Percentiles rank a stretch among this genome's conserved stretches.
phyloP scores from a whole-genome alignment of 306 rosid genomes.

The Pueraria montana region DNA sequence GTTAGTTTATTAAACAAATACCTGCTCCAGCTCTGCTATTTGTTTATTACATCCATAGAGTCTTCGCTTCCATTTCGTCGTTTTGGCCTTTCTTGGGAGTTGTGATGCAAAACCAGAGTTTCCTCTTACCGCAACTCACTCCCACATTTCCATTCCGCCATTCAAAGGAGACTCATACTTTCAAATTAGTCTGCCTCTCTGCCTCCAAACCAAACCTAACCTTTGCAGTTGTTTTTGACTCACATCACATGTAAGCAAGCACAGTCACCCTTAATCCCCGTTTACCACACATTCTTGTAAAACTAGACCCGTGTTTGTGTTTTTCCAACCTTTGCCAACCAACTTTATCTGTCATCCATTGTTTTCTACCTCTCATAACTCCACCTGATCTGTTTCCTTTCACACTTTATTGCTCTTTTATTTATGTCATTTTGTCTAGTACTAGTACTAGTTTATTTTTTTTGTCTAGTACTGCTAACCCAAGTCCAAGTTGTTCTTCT shows the following conservation, averaged over 20 bases:
- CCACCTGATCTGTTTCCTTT: slow-evolving; percentile 19
- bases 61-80: not conserved
- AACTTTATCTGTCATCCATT: slow-evolving; percentile 25
- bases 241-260: not conserved
- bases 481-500: not conserved
- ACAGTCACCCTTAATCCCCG: not conserved
- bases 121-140: not conserved
- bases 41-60: not conserved
- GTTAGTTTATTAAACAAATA: not conserved
- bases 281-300: not conserved
- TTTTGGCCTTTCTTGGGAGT: not conserved
- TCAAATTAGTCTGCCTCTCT: not conserved
- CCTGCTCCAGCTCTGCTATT: not conserved
- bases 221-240: not conserved
- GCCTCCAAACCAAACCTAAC: not conserved
- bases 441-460: not conserved
- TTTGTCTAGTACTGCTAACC: no score
- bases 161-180: not conserved
- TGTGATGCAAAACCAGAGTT: not conserved
- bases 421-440: not conserved
- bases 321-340: slow-evolving; percentile 24
- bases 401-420: not conserved
- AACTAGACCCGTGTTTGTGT: not conserved
- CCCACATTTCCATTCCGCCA: not conserved
- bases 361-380: not conserved